These are phyloP conservation scores for Rhodotorula taiwanensis DNA, from an alignment of 768 basidiomycete species.

Conservation along the genomic window DNA sequence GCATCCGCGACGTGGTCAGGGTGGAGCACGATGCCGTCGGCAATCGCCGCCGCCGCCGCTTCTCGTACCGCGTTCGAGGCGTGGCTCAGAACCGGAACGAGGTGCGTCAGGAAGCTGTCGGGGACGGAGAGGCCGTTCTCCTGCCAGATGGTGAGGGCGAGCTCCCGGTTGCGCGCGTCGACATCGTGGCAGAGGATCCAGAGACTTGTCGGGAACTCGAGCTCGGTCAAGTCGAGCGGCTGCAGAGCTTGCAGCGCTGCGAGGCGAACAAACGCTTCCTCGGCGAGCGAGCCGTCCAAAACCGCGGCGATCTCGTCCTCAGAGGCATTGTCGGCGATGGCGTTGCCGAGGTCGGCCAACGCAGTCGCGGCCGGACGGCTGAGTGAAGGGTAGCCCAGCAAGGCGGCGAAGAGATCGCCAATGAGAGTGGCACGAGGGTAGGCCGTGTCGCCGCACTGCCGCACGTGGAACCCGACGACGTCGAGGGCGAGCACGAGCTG, in stretches of 20 bases:
- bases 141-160: constrained; percentile 81
- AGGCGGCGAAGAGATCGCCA: constrained; percentile 61
- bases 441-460: constrained; percentile 50
- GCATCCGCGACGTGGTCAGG: constrained; percentile 54
- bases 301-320: constrained; percentile 60
- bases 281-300: constrained; percentile 66
- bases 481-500: constrained; percentile 70
- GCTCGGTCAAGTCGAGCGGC: constrained; percentile 89
- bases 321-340: constrained; percentile 59
- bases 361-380: constrained; percentile 75
- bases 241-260: constrained; percentile 82
- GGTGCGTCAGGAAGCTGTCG: constrained; percentile 55
- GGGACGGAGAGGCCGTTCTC: constrained; percentile 89
- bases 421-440: constrained; percentile 72
- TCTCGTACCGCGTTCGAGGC: constrained; percentile 71
- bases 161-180: constrained; percentile 75
- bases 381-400: constrained; percentile 69
- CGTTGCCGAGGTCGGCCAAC: constrained; percentile 71
- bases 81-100: constrained; percentile 69
- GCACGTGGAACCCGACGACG: constrained; percentile 58
- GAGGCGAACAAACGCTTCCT: constrained; percentile 79
- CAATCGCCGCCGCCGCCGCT: constrained; percentile 63
- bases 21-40: constrained; percentile 67
- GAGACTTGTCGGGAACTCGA: constrained; percentile 83
- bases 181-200: constrained; percentile 85